Evolutionary conservation across 306 rosid species (phyloP).

Genomic region (Malus orientalis): DNA sequence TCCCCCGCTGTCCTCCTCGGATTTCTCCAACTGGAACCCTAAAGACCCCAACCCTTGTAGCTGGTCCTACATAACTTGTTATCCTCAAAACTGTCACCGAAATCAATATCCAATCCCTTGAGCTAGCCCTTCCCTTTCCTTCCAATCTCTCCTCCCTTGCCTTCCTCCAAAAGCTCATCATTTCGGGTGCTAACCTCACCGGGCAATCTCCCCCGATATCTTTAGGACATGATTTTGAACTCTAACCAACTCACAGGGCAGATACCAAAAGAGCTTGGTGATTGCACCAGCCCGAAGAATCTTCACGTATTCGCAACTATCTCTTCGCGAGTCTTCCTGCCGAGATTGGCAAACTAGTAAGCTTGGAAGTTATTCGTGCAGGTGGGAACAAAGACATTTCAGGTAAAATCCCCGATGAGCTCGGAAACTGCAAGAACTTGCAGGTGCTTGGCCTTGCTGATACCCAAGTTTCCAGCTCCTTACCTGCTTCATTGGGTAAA

Average conservation of each 20-base stretch:
- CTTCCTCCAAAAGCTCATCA: constrained; percentile 51
- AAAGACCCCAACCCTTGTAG: constrained; percentile 55
- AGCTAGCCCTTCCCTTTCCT: constrained; percentile 61
- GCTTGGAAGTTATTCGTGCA: constrained; percentile 52
- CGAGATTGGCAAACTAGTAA: constrained; percentile 44
- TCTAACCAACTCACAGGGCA: constrained; percentile 70
- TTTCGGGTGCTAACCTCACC: constrained; percentile 58
- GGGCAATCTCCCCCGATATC: constrained; percentile 52
- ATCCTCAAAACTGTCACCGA: constrained; percentile 49
- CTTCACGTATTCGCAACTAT: constrained; percentile 51
- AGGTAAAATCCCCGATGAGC: constrained; percentile 54
- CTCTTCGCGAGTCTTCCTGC: constrained; percentile 49
- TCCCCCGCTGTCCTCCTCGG: constrained; percentile 17
- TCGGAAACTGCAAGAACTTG: constrained; percentile 64
- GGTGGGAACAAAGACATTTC: constrained; percentile 69
- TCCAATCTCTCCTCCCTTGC: constrained; percentile 49
- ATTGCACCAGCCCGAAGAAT: constrained; percentile 45
- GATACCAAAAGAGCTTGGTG: constrained; percentile 52
- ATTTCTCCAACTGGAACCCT: constrained; percentile 50
- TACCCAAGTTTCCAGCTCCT: constrained; percentile 58
- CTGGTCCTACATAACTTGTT: constrained; percentile 67
- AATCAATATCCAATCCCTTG: constrained; percentile 43
- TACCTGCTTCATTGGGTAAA: constrained; percentile 66
- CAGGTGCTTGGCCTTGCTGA: constrained; percentile 67
- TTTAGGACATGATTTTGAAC: constrained; percentile 52